phyloP scores from a whole-genome alignment of 179 eudicot genomes.

The Beta macrorhiza region DNA sequence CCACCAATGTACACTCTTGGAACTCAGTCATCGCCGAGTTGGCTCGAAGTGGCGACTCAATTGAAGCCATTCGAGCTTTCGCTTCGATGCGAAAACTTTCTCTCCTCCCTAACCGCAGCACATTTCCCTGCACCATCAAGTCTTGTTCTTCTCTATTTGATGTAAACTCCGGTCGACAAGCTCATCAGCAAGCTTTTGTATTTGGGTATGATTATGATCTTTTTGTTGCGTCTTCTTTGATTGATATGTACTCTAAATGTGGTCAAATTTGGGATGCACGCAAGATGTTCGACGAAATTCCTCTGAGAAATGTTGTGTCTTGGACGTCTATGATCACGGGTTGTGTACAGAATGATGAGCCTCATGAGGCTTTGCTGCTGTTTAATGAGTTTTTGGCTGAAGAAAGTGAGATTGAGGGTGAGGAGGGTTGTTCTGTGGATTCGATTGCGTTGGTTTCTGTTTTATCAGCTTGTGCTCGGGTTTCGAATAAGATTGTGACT shows the following conservation, averaged over 20 bases:
- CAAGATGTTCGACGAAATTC: slow-evolving; percentile 57
- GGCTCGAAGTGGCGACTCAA: slow-evolving; percentile 59
- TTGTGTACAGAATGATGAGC: slow-evolving; percentile 49
- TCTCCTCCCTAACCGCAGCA: slow-evolving; percentile 53
- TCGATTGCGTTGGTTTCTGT: slow-evolving; percentile 54
- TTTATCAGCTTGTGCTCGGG: slow-evolving; percentile 55
- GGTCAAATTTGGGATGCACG: slow-evolving; percentile 53
- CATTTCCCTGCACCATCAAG: slow-evolving; percentile 64
- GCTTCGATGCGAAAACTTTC: slow-evolving; percentile 53
- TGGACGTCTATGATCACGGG: slow-evolving; percentile 72
- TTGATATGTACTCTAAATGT: slow-evolving; percentile 68
- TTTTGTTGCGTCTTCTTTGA: slow-evolving; percentile 55
- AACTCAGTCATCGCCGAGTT: slow-evolving; percentile 70
- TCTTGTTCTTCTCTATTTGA: slow-evolving; percentile 53
- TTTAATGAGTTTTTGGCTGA: slow-evolving; percentile 48
- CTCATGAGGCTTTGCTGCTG: slow-evolving; percentile 39
- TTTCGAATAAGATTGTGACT: slow-evolving; percentile 38
- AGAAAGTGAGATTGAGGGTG: slow-evolving; percentile 26
- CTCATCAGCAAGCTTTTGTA: slow-evolving; percentile 59
- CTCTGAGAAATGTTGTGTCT: slow-evolving; percentile 54
- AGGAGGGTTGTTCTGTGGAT: slow-evolving; percentile 35
- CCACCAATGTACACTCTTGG: slow-evolving; percentile 50
- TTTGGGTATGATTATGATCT: slow-evolving; percentile 51
- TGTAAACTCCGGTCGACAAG: slow-evolving; percentile 45
- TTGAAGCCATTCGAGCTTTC: slow-evolving; percentile 64